Base-by-base conservation (phyloP, 2,329 filamentous ascomycete genomes). In the Coleophoma crateriformis region DNA sequence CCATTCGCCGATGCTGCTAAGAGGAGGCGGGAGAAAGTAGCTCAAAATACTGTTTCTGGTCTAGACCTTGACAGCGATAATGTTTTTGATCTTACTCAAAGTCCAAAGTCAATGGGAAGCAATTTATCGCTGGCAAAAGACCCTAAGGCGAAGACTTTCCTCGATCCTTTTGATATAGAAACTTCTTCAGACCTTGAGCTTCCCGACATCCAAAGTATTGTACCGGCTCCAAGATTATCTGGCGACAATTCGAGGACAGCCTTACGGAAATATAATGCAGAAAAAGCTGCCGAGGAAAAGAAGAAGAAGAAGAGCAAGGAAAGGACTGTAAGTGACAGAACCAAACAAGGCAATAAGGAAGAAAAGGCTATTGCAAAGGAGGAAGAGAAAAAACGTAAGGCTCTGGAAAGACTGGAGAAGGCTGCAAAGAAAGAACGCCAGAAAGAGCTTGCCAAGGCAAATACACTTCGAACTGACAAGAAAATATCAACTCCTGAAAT, bases 401-500 rank as follows among this genome's bases (percentile, higher is more conserved):
- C 83, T 48, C 67, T 72, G 0, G 76, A 77, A 45, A 87, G 81
- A 59, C 81, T 83, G 49, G 74, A 80, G 46, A 86, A 80, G 54
- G 76, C 74, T 0, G 68, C 70, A 7, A 81, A 89, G 55, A 88
- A 85, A 58, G 77, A 84, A 54, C 72, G 73, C 3, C 81, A 79
- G 11, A 78, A 80, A 7, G 85, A 88, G 7, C 68, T 91, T 19
- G 81, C 81, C 3, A 82, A 88, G 54, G 86, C 83, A 39, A 92
- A 92, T 67, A 89, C 85, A 60, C 68, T 84, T 10, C 81, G 82
- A 46, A 82, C 80, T 0, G 83, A 90, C 67, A 90, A 88, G 68
- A 89, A 88, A 57, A 70, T 83, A 0, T 86, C 87, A 0, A 79
- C 82, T 0, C 77, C 77, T 0, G 87, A 94, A 64, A 92, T 94